Evolutionary conservation across 1,284 basidiomycete genomes (phyloP).

Genomic region (Moesziomyces parantarcticus): DNA sequence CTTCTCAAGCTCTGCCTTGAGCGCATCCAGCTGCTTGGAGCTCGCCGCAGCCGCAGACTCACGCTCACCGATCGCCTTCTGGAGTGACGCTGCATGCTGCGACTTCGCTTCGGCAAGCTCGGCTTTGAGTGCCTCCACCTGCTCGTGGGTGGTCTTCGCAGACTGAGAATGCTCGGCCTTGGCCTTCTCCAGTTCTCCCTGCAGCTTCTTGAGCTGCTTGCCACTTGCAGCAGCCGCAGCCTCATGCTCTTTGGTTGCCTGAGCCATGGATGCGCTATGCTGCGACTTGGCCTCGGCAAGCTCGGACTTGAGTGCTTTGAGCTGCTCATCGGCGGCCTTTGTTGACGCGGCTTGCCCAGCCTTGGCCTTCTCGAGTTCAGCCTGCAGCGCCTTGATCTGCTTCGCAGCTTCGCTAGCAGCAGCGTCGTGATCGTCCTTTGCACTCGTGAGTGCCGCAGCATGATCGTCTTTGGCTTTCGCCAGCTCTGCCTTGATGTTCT

Average conservation of each 20-base stretch:
- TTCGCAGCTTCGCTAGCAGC: background rate
- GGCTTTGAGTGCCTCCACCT: conserved; percentile 3
- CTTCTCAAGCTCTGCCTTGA: conserved; percentile 8
- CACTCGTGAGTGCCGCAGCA: background rate
- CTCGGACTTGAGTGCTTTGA: conserved; percentile 19
- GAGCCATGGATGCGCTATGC: conserved; percentile 5
- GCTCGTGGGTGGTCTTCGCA: conserved; percentile 1
- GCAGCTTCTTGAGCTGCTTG: conserved; percentile 14
- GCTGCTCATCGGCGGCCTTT: conserved; percentile 12
- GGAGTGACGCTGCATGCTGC: background rate
- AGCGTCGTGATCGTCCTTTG: background rate
- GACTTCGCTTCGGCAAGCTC: background rate
- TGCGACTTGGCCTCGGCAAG: conserved; percentile 4
- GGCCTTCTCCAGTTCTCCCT: conserved; percentile 1
- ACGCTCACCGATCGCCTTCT: too few relatives aligned
- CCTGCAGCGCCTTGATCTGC: conserved; percentile 8
- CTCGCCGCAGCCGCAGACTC: background rate
- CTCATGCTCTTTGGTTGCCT: background rate
- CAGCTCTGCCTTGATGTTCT: background rate
- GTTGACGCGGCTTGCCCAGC: conserved; percentile 6
- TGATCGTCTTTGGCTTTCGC: background rate
- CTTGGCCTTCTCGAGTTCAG: conserved; percentile 17
- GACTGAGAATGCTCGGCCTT: conserved; percentile 13
- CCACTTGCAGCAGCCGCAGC: background rate
- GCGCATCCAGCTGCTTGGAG: conserved; percentile 5